Percentiles rank a stretch among this genome's conserved stretches.
phyloP scores from a whole-genome alignment of 2,329 filamentous ascomycete genomes.

The Paecilomyces variotii region DNA sequence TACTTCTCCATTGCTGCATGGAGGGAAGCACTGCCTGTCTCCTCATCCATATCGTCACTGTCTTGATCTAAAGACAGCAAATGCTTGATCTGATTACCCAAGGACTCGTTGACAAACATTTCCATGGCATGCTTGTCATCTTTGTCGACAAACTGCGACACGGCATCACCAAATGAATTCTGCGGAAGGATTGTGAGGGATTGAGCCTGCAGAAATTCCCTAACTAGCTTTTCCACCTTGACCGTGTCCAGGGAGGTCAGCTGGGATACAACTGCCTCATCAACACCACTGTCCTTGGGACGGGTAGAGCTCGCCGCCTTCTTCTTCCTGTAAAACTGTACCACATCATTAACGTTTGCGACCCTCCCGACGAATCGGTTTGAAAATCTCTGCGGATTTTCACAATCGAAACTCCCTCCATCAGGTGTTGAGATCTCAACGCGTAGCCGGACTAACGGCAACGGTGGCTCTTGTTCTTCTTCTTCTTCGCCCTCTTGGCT shows the following conservation, averaged over 20 bases:
- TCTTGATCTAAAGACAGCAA: conserved; percentile 59
- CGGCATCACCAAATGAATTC: conserved; percentile 85
- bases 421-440: conserved; percentile 85
- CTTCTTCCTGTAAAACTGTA: conserved; percentile 90
- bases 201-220: conserved; percentile 78
- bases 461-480: conserved; percentile 56
- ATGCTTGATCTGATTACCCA: conserved; percentile 62
- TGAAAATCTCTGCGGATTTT: conserved; percentile 94
- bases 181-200: conserved; percentile 88
- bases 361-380: conserved; percentile 86
- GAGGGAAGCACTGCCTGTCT: conserved; percentile 62
- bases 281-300: conserved; percentile 45
- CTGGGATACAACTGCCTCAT: conserved; percentile 54
- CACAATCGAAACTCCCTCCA: conserved; percentile 77
- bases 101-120: conserved; percentile 64
- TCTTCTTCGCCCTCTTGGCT: conserved; percentile 54
- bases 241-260: conserved; percentile 62
- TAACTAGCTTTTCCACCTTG: conserved; percentile 81
- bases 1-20: conserved; percentile 66
- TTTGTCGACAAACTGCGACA: conserved; percentile 87
- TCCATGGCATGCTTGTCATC: conserved; percentile 92
- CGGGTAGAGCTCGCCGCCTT: conserved; percentile 40
- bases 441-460: conserved; percentile 79
- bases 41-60: conserved; percentile 58
- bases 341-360: conserved; percentile 87